These are phyloP conservation scores for Sporothrix variecibatus DNA, from an alignment of 2,329 filamentous ascomycete species.

Conservation along the genomic window DNA sequence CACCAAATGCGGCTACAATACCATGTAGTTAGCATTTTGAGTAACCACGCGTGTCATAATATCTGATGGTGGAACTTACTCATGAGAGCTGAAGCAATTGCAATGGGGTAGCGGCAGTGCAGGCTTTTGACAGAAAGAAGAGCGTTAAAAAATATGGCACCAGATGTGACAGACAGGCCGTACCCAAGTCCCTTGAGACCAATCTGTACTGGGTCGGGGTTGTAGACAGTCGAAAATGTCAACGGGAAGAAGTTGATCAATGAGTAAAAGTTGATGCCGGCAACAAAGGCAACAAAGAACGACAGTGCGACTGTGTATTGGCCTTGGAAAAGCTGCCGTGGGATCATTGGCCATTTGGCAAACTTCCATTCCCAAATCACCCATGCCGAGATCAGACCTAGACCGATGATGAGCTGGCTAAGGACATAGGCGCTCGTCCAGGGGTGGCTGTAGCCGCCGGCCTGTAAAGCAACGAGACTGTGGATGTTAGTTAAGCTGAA, in stretches of 20 bases:
- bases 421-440: background rate
- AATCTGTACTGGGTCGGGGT: background rate
- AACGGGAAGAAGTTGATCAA: background rate
- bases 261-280: constrained; percentile 6
- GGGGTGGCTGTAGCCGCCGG: background rate
- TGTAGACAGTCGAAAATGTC: background rate
- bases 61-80: background rate
- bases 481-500: background rate
- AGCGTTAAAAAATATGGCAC: background rate
- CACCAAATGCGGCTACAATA: background rate
- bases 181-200: constrained; percentile 2
- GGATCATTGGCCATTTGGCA: constrained; percentile 1
- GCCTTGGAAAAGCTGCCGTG: background rate
- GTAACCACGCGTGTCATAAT: background rate
- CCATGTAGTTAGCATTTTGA: background rate
- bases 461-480: background rate
- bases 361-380: background rate
- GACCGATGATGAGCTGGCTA: background rate
- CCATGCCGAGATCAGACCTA: background rate
- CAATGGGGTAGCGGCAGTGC: background rate
- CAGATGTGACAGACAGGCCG: background rate
- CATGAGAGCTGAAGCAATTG: background rate
- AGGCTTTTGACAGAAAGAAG: background rate
- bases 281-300: background rate
- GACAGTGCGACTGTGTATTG: background rate